These are phyloP conservation scores for Cercospora sp. DNA, from an alignment of 2,329 filamentous ascomycete species.

Conservation along the genomic window DNA sequence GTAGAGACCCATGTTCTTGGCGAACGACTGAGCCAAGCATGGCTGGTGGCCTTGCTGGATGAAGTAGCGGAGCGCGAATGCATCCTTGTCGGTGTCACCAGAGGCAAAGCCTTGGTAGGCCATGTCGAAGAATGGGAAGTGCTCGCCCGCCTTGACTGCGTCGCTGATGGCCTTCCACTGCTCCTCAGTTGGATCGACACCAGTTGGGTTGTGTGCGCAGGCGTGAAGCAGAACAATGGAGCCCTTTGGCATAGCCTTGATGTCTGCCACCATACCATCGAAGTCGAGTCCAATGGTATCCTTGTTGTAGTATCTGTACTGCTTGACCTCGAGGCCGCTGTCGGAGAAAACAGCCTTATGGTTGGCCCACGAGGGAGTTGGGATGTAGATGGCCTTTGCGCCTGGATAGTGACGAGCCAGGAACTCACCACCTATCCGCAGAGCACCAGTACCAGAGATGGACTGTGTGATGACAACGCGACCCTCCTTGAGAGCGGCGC, in stretches of 20 bases:
- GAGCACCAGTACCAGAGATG: constrained; percentile 95
- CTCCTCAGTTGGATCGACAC: constrained; percentile 85
- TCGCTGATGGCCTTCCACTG: constrained; percentile 92
- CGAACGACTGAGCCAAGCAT: constrained; percentile 88
- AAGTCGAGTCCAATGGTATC: constrained; percentile 98
- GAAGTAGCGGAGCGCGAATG: constrained; percentile 91
- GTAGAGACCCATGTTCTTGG: constrained; percentile 99
- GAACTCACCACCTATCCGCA: constrained; percentile 93
- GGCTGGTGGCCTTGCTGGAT: constrained; percentile 88
- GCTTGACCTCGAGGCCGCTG: constrained; percentile 83
- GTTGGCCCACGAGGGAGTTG: constrained; percentile 95
- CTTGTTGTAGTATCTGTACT: constrained; percentile 99
- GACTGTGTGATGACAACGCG: constrained; percentile 92
- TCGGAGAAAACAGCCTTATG: constrained; percentile 96
- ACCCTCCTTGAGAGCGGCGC: constrained; percentile 68
- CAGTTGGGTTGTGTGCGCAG: constrained; percentile 96
- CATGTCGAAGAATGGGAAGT: constrained; percentile 99
- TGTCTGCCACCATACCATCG: constrained; percentile 84
- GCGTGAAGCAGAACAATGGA: constrained; percentile 94
- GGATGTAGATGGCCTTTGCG: constrained; percentile 95
- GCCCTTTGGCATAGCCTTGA: constrained; percentile 82
- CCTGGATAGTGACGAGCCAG: constrained; percentile 86
- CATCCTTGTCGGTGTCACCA: constrained; percentile 87
- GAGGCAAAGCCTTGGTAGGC: constrained; percentile 98
- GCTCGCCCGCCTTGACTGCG: constrained; percentile 78